Evolutionary conservation across 768 basidiomycete species (phyloP), one percentile per base, ranked within the genome.

Genomic region (Russula ochroleuca): DNA sequence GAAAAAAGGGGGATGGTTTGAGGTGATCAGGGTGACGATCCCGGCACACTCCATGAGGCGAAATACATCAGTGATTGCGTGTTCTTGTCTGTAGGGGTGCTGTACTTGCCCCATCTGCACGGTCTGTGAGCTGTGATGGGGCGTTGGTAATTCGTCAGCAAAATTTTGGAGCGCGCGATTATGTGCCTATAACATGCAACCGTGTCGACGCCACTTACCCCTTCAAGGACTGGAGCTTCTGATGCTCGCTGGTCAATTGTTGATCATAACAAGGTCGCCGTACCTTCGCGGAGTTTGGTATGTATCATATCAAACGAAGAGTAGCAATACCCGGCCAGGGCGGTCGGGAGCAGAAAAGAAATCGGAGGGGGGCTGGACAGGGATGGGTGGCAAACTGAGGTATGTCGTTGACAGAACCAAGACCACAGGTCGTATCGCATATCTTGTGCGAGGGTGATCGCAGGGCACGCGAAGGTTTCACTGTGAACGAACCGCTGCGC

Each of bases 191-290:
- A 45, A 45, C 19, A 19, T 9, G 19, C 15, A 31, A n/a, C 13
- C 23, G 9, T 14, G 15, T 43, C 9, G 48, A 43, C 28, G 17
- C 38, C 31, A 54, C 28, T 25, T 57, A 40, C 28, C 8, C 28
- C 47, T 40, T 50, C 40, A 15, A 33, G 17, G 75, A 51, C 31
- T 2, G 19, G 31, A 17, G 66, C 69, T 78, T 5, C 72, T 72
- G 14, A 72, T 71, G 48, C 61, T 73, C 9, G 64, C 73, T 0
- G 75, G 76, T 4, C 72, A 74, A 47, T 63, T 64, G 5, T 71
- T 76, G 33, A 66, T 74, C 31, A 71, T 73, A 14, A 74, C 75
- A n/a, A 70, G 73, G 14, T 74, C 72, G 10, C 67, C 72, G 35
- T 58, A n/a, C 35, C 41, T 43, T 45, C 23, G 62, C 49, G 66